Conservation (phyloP, 2,329 filamentous ascomycete genomes). For the Cladosporium oxysporum region DNA sequence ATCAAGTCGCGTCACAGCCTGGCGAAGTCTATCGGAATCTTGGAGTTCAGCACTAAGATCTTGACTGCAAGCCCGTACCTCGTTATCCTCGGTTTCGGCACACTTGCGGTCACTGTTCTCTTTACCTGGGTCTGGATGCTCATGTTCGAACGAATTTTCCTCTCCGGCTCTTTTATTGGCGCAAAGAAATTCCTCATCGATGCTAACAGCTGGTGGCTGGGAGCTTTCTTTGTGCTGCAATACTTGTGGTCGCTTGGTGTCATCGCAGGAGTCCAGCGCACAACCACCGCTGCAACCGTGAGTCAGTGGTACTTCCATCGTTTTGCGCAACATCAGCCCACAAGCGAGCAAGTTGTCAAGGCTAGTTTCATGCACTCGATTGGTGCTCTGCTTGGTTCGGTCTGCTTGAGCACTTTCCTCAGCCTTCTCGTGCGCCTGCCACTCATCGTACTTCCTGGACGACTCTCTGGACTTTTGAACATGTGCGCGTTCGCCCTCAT, state of each 20-base stretch:
- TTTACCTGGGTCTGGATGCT: slow-evolving; percentile 97
- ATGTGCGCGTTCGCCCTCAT: slow-evolving; percentile 77
- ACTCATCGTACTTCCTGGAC: slow-evolving; percentile 76
- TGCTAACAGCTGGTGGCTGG: slow-evolving; percentile 90
- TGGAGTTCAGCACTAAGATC: slow-evolving; percentile 90
- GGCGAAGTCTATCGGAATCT: slow-evolving; percentile 78
- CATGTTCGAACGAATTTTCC: slow-evolving; percentile 95
- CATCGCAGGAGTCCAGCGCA: slow-evolving; percentile 83
- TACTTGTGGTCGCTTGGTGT: slow-evolving; percentile 94
- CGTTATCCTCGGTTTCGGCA: slow-evolving; percentile 77
- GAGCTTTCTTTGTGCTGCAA: slow-evolving; percentile 86
- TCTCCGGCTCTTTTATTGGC: slow-evolving; percentile 74
- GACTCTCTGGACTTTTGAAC: slow-evolving; percentile 68
- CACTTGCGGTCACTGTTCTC: slow-evolving; percentile 71
- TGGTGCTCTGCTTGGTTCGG: slow-evolving; percentile 87
- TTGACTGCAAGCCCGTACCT: slow-evolving; percentile 81
- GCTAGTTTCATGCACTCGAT: slow-evolving; percentile 80
- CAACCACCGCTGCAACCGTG: slow-evolving; percentile 90
- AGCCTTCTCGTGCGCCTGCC: slow-evolving; percentile 80
- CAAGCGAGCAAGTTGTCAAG: slow-evolving; percentile 76
- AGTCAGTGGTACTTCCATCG: slow-evolving; percentile 99
- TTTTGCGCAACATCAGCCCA: slow-evolving; percentile 73
- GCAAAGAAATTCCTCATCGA: slow-evolving; percentile 77
- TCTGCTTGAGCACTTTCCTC: slow-evolving; percentile 83
- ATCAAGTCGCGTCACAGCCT: slow-evolving; percentile 78